These are phyloP conservation scores for Pythium myriotylum DNA, from an alignment of 352 stramenopile species.

Conservation along the genomic window DNA sequence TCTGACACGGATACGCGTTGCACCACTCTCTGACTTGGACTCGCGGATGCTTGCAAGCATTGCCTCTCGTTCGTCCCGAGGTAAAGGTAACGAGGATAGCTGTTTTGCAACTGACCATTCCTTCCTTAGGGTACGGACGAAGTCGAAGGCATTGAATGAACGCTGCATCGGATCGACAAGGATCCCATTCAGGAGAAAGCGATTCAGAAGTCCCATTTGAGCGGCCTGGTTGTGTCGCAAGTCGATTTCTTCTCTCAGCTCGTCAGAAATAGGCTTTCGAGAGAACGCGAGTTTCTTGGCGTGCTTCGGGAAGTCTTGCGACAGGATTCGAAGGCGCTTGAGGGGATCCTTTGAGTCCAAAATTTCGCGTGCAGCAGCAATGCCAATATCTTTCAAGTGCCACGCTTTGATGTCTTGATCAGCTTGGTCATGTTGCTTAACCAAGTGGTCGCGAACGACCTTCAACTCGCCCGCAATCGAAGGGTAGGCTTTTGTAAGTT, in stretches of 20 bases:
- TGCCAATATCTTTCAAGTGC: constrained; percentile 89
- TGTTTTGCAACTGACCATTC: constrained; percentile 81
- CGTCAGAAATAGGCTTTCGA: constrained; percentile 48
- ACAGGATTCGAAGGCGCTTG: constrained; percentile 71
- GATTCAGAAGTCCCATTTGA: constrained; percentile 48
- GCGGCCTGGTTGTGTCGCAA: constrained; percentile 35
- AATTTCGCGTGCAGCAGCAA: constrained; percentile 78
- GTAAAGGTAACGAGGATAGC: constrained; percentile 51
- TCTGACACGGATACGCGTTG: constrained; percentile 67
- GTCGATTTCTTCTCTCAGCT: constrained; percentile 52
- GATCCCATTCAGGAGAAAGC: constrained; percentile 90
- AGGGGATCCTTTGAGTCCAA: constrained; percentile 78
- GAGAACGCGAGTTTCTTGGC: constrained; percentile 76
- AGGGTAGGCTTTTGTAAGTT: constrained; percentile 43
- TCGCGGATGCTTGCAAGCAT: constrained; percentile 68
- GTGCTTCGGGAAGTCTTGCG: constrained; percentile 90
- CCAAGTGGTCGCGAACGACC: constrained; percentile 51
- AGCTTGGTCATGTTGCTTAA: constrained; percentile 48
- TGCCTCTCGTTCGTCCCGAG: constrained; percentile 44
- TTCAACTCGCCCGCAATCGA: constrained; percentile 53
- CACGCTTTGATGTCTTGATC: constrained; percentile 70
- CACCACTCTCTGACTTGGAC: constrained; percentile 43
- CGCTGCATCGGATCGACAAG: constrained; percentile 72
- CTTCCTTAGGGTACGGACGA: constrained; percentile 77
- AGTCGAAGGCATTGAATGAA: constrained; percentile 93